Evolutionary conservation across 1,284 basidiomycete genomes (phyloP).

Genomic region (Porogramme epimiltina): DNA sequence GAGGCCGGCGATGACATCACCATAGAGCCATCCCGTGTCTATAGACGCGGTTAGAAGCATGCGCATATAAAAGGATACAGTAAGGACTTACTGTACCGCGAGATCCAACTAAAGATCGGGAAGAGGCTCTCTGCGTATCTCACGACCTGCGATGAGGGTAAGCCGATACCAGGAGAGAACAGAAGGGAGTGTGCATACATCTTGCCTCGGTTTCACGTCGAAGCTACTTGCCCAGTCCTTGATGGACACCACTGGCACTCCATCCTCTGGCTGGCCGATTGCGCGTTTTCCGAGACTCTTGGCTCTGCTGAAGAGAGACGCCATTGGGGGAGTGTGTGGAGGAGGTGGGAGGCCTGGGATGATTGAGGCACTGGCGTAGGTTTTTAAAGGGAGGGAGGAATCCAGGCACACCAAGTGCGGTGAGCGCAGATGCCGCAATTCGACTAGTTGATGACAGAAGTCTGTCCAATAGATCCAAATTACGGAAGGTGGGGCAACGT

Average conservation of each 20-base stretch:
- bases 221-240: slow-evolving; percentile 52
- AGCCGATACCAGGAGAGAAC: no score
- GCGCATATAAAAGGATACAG: background rate
- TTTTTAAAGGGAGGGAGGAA: background rate
- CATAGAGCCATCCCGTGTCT: slow-evolving; percentile 75
- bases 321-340: no score
- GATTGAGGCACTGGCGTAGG: background rate
- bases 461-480: background rate
- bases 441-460: slow-evolving; percentile 16
- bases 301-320: slow-evolving; percentile 34
- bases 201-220: slow-evolving; percentile 44
- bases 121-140: slow-evolving; percentile 73
- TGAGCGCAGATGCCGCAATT: slow-evolving; percentile 17
- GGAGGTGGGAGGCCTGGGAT: background rate
- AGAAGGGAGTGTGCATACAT: slow-evolving; percentile 40
- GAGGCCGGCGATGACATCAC: slow-evolving; percentile 87
- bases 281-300: slow-evolving; percentile 59
- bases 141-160: background rate
- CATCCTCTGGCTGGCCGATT: slow-evolving; percentile 61
- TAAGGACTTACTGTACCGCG: slow-evolving; percentile 73
- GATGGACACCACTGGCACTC: slow-evolving; percentile 57
- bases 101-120: slow-evolving; percentile 83
- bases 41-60: background rate
- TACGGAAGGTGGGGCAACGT: slow-evolving; percentile 1
- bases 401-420: slow-evolving; percentile 16